Base-by-base conservation (phyloP, 805 yeast genomes). In the Candida easanensis region DNA sequence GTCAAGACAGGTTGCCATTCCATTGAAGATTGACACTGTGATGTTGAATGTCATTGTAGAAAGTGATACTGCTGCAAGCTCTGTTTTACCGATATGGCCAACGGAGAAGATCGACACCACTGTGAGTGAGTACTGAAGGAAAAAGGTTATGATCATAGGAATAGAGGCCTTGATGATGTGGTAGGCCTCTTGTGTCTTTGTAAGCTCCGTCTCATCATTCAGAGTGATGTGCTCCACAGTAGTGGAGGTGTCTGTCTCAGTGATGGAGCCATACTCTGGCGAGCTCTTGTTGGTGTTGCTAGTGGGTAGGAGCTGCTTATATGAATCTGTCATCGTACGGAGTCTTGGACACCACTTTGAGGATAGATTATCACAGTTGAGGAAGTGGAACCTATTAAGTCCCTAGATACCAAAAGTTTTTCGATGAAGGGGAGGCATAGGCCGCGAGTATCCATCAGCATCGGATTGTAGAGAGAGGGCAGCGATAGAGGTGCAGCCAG, bases 91-190 rank as follows among this genome's bases (percentile, higher is more conserved):
- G 27, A 84, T 65, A 53, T 80, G 87, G 21, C 89, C 88, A 2
- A 86, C 91, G 16, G 81, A 74, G 49, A 88, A 78, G 16, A 88
- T 82, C 5, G 93, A 84, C 1, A 86, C 87, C 18, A 88, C 79
- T 1, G 89, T 77, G 44, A 88, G 71, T 13, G 88, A 80, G 57
- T 80, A 81, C 59, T 84, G 88, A 23, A 86, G 66, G 33, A 84
- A 66, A 54, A 86, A 84, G 0, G 95, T 84, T 47, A 84, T 62
- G 2, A 83, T 77, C 47, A 86, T 63, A 0, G 95, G 83, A 1
- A 62, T 48, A 1, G 84, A 74, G 1, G 77, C 67, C 51, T 65
- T 70, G 4, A 57, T 51, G n/a, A 74, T 53, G 36, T 57, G 58
- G 13, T 50, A 31, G 1, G 66, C 41, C 48, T 73, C 77, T 1